These are phyloP conservation scores for Lactarius tabidus DNA, from an alignment of 768 basidiomycete genomes.

Conservation along the genomic window DNA sequence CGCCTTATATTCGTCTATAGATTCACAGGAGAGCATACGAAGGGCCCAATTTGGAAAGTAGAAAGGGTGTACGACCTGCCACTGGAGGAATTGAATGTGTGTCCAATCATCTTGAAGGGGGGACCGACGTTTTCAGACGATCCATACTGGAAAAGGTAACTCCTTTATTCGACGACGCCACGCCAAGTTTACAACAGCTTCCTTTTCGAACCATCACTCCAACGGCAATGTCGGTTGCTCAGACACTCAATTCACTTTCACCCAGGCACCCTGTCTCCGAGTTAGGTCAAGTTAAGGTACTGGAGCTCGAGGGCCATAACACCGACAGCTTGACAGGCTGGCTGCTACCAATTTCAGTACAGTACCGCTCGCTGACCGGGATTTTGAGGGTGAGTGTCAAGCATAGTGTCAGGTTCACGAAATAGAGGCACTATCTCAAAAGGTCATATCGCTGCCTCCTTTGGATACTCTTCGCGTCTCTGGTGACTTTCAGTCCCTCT, in stretches of 20 bases:
- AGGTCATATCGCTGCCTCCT: background rate
- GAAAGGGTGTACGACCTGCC: background rate
- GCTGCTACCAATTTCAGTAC: background rate
- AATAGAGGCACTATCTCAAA: background rate
- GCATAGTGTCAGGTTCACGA: background rate
- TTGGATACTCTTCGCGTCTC: background rate
- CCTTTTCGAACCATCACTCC: background rate
- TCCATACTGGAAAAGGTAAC: conserved; percentile 6
- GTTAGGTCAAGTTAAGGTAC: background rate
- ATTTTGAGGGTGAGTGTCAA: background rate
- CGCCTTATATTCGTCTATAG: background rate
- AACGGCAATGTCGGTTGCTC: background rate
- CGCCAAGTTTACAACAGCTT: background rate
- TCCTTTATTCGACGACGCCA: conserved; percentile 4
- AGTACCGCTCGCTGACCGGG: background rate
- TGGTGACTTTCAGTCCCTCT: background rate
- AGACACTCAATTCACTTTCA: background rate
- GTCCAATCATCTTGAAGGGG: background rate
- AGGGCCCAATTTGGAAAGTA: conserved; percentile 9
- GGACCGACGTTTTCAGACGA: too few relatives aligned
- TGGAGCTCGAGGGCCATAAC: too few relatives aligned
- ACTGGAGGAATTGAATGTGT: background rate
- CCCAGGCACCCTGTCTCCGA: background rate
- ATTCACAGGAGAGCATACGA: conserved; percentile 3
- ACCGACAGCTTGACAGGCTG: too few relatives aligned